These are phyloP conservation scores for Amniculicola lignicola DNA, from an alignment of 495 filamentous ascomycete species.

Conservation along the genomic window DNA sequence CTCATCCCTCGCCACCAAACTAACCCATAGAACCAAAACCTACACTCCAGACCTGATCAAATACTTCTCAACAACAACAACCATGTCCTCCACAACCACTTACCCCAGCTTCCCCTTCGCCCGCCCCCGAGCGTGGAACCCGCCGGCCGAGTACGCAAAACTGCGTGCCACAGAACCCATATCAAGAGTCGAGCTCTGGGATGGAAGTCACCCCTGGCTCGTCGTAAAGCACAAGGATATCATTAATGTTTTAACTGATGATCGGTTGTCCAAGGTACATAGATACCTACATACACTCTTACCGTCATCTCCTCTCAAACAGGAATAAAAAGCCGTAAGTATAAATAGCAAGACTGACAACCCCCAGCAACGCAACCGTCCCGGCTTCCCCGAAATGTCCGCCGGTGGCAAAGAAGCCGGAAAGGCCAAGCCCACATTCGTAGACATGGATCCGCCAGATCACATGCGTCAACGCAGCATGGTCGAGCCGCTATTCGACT, in stretches of 20 bases:
- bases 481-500: conserved; percentile 45
- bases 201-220: conserved; percentile 47
- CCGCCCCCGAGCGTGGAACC: conserved; percentile 43
- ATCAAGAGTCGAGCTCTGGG: conserved; percentile 46
- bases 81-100: conserved; percentile 7
- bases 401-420: conserved; percentile 44
- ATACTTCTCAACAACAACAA: neutral
- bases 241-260: conserved; percentile 44
- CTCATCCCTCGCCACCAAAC: neutral
- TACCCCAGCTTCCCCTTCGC: conserved; percentile 47
- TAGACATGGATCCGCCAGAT: conserved; percentile 49
- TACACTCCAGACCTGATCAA: neutral
- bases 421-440: conserved; percentile 49
- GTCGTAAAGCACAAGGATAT: conserved; percentile 49
- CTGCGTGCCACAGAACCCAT: conserved; percentile 45
- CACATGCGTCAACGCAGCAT: conserved; percentile 47
- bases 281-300: no score
- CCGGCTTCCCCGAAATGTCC: conserved; percentile 48
- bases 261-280: conserved; percentile 15
- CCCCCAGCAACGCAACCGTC: conserved; percentile 40
- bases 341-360: no score
- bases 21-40: neutral
- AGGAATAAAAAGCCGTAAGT: no score
- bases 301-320: neutral
- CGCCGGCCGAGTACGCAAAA: conserved; percentile 44